Evolutionary conservation across 208 protist genomes (phyloP).

Genomic region (Wallacemonas collosoma): DNA sequence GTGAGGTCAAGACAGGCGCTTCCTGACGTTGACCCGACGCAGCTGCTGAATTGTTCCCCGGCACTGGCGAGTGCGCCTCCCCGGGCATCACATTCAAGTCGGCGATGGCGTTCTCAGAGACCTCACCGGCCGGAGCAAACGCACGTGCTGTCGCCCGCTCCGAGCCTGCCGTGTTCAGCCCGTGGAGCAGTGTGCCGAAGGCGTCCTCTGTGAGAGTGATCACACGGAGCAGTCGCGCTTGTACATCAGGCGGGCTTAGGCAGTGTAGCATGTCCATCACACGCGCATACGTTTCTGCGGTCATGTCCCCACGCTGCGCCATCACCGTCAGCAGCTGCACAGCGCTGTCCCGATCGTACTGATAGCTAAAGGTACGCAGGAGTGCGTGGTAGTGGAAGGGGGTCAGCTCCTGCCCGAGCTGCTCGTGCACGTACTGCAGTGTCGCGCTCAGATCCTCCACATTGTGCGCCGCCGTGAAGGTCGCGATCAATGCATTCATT

Average conservation of each 20-base stretch:
- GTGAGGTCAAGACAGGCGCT: constrained; percentile 62
- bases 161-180: constrained; percentile 37
- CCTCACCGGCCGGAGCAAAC: constrained; percentile 30
- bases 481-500: constrained; percentile 68
- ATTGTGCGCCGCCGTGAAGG: constrained; percentile 72
- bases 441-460: constrained; percentile 58
- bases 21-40: background rate
- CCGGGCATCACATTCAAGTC: constrained; percentile 18
- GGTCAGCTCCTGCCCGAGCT: constrained; percentile 53
- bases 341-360: constrained; percentile 63
- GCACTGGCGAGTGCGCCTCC: background rate
- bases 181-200: constrained; percentile 40
- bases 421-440: constrained; percentile 81
- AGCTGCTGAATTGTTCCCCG: background rate
- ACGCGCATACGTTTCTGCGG: constrained; percentile 71
- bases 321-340: constrained; percentile 83
- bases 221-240: constrained; percentile 48
- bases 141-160: constrained; percentile 43
- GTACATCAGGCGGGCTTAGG: constrained; percentile 52
- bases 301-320: constrained; percentile 48
- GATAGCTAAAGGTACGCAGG: constrained; percentile 80
- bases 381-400: constrained; percentile 79
- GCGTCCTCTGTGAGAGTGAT: constrained; percentile 48
- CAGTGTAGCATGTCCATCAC: constrained; percentile 76
- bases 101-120: constrained; percentile 18